Conservation (phyloP, 2,329 filamentous ascomycete species). For the Rutstroemia sydowiana region DNA sequence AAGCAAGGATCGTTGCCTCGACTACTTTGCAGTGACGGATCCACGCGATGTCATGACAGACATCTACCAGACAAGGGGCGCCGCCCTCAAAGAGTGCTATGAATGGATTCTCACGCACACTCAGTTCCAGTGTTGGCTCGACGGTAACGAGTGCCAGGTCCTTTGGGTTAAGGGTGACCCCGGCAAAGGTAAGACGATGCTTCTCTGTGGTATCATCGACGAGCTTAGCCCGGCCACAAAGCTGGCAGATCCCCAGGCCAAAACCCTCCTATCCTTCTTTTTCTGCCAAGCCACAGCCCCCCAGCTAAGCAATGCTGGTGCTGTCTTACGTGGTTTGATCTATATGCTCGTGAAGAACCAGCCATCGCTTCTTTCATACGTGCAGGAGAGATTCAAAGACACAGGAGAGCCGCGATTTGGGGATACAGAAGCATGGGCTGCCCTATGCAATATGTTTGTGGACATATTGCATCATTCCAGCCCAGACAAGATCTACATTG, state of each 20-base stretch:
- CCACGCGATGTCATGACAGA: not conserved
- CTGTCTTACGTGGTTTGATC: not conserved
- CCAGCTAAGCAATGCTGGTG: not conserved
- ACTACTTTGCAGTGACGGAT: too few relatives aligned
- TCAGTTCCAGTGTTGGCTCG: not conserved
- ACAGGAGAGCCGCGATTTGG: not conserved
- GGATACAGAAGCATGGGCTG: not conserved
- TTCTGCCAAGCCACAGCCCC: slow-evolving; percentile 1
- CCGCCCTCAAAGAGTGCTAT: not conserved
- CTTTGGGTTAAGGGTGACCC: not conserved
- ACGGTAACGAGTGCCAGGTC: not conserved
- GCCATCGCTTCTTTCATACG: not conserved
- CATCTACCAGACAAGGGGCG: not conserved
- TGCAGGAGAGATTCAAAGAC: not conserved
- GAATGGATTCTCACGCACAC: not conserved
- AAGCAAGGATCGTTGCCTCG: too few relatives aligned
- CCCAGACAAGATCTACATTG: not conserved
- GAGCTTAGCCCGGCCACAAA: not conserved
- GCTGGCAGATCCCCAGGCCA: not conserved
- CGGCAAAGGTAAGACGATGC: slow-evolving; percentile 1
- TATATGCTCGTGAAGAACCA: slow-evolving; percentile 3
- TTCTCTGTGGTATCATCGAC: not conserved
- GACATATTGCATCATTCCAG: not conserved
- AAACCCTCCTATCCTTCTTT: not conserved
- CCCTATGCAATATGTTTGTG: not conserved